Evolutionary conservation across 2,329 filamentous ascomycete genomes (phyloP), one percentile per base, ranked within the genome.

Genomic region (Nakataea oryzae): DNA sequence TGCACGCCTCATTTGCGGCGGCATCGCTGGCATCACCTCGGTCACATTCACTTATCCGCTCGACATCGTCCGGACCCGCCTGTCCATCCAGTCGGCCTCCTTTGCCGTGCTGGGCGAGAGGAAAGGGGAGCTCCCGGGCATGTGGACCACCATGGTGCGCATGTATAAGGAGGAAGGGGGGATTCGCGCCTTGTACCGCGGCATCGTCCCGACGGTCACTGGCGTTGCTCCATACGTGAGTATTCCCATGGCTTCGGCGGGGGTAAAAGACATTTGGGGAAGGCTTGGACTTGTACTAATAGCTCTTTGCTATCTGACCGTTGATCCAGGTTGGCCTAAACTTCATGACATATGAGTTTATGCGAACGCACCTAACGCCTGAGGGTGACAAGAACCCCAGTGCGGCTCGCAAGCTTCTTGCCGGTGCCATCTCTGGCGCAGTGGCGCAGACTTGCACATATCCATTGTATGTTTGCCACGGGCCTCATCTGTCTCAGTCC

Each of bases 391-490:
- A 89, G 70, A 91, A 96, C 67, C 95, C 95, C 0, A 86, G 80
- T 64, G 84, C 91, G 1, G 74, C 85, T 61, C 86, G 93, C 61
- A 99, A 97, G 73, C 81, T 99, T 55, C 82, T 87, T 30, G 93
- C 95, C 4, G 95, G 95, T 63, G 95, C 95, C 17, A 85, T 97
- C 61, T 96, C 93, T n/a, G 95, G 95, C 54, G 95, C 91, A 30
- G 90, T 99, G 61, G 95, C 95, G 55, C 95, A 99, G 74, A 97
- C 93, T 2, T 96, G 90, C 81, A 99, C 95, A 71, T 99, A 99
- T 76, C 95, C 95, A 65, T 97, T 99, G 90, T 96, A 76, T 83
- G 90, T 78, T 34, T n/a, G 21, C 17, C 24, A 8, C 21, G 28
- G 21, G 26, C 34, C 32, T 34, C 7, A 17, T 8, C 21, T 50